Percentiles rank a stretch among this genome's conserved stretches.
phyloP scores from a whole-genome alignment of 2,329 filamentous ascomycete genomes.

The Claviceps quebecensis region DNA sequence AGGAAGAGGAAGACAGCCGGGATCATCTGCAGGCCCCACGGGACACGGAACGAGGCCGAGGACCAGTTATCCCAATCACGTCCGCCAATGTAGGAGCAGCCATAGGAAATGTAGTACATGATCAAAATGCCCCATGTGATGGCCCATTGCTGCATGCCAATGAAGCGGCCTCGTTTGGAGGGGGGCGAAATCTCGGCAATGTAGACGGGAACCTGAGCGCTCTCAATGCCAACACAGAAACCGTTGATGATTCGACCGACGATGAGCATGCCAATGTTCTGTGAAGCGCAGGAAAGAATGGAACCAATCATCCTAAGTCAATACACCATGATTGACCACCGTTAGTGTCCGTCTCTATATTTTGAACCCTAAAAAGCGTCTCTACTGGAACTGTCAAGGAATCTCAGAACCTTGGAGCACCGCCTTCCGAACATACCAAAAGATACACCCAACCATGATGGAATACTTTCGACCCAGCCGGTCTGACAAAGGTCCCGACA shows the following conservation, averaged over 20 bases:
- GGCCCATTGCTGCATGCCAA: conserved; percentile 60
- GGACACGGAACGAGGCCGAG: conserved; percentile 44
- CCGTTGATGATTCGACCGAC: conserved; percentile 50
- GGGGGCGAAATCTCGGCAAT: conserved; percentile 49
- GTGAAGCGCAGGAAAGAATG: conserved; percentile 28
- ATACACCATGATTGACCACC: background rate
- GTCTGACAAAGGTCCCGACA: conserved; percentile 35
- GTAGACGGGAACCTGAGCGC: conserved; percentile 57
- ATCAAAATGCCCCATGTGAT: conserved; percentile 55
- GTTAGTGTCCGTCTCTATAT: background rate
- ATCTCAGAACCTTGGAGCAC: background rate
- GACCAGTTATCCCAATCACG: conserved; percentile 21
- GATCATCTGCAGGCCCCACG: conserved; percentile 52
- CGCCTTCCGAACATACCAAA: conserved; percentile 29
- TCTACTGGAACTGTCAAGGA: too few relatives aligned
- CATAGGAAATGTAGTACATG: conserved; percentile 57
- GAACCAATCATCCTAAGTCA: conserved; percentile 32
- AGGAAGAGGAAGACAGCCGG: conserved; percentile 45
- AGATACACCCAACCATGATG: conserved; percentile 34
- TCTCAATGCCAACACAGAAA: conserved; percentile 49
- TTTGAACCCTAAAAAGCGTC: too few relatives aligned
- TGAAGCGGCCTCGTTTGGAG: conserved; percentile 47
- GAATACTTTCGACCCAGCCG: conserved; percentile 33
- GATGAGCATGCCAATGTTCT: conserved; percentile 36
- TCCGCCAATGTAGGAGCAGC: conserved; percentile 42